Conservation (phyloP, 306 rosid genomes). For the Cicer pinnatifidum region DNA sequence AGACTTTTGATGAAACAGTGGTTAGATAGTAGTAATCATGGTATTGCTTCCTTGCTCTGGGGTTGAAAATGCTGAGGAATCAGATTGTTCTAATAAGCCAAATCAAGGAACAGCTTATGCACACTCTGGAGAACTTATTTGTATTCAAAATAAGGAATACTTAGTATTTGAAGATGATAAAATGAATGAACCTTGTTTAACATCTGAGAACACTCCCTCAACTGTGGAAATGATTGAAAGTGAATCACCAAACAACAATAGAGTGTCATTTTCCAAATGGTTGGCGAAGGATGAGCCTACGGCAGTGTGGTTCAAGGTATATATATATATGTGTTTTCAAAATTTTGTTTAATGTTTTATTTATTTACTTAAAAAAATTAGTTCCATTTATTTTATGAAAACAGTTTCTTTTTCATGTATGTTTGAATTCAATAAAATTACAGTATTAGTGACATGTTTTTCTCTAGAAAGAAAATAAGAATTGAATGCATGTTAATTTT, state of each 20-base stretch:
- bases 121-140: constrained; percentile 48
- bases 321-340: not conserved
- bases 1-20: constrained; percentile 48
- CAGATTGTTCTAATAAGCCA: constrained; percentile 59
- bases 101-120: constrained; percentile 49
- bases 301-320: constrained; percentile 91
- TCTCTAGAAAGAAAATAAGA: constrained; percentile 8
- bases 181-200: constrained; percentile 53
- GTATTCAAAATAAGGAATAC: constrained; percentile 37
- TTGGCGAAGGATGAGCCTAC: constrained; percentile 71
- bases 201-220: constrained; percentile 59
- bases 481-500: constrained; percentile 38
- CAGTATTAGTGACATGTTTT: no score
- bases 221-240: constrained; percentile 61
- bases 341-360: constrained; percentile 14
- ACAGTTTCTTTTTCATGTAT: no score
- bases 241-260: constrained; percentile 56
- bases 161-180: constrained; percentile 54
- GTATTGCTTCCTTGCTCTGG: constrained; percentile 73
- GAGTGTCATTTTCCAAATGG: constrained; percentile 67
- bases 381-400: no score
- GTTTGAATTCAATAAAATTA: no score
- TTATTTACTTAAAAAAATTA: not conserved
- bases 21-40: constrained; percentile 54
- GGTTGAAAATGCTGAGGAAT: constrained; percentile 55